A percentile compares a stretch with the other conserved stretches of the same genome.
Conservation (phyloP, 805 yeast genomes). For the Nakazawaea holstii region DNA sequence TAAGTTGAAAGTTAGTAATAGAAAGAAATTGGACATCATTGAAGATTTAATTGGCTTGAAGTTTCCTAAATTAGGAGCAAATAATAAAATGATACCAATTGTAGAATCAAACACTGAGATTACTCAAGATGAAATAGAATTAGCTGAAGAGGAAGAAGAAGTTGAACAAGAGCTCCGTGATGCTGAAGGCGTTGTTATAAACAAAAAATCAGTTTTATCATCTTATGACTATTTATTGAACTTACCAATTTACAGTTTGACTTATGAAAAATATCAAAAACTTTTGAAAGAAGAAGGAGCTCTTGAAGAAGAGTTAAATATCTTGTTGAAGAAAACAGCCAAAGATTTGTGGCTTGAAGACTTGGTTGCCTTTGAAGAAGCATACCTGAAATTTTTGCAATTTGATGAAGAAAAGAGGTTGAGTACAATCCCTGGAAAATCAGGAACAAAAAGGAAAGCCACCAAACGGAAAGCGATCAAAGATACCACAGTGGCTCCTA, state of each 20-base stretch:
- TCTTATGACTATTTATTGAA: constrained; percentile 84
- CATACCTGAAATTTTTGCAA: constrained; percentile 63
- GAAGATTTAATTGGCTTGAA: constrained; percentile 55
- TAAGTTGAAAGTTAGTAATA: constrained; percentile 66
- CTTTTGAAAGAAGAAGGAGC: constrained; percentile 67
- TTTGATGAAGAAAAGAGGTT: constrained; percentile 59
- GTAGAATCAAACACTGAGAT: constrained; percentile 18
- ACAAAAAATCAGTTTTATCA: constrained; percentile 46
- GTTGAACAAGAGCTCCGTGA: constrained; percentile 25
- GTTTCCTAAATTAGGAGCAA: constrained; percentile 73
- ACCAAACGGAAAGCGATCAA: constrained; percentile 26
- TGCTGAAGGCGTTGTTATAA: constrained; percentile 32
- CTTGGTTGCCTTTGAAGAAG: constrained; percentile 62
- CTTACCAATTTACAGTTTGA: constrained; percentile 91
- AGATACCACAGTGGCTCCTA: constrained; percentile 13
- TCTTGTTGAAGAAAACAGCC: constrained; percentile 61
- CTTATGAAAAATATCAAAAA: constrained; percentile 81
- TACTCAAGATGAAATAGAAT: constrained; percentile 33
- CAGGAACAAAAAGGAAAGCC: constrained; percentile 33
- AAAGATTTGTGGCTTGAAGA: constrained; percentile 88
- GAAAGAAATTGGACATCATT: constrained; percentile 60
- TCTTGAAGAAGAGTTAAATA: constrained; percentile 66
- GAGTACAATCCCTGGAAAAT: constrained; percentile 38
- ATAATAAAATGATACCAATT: constrained; percentile 57
- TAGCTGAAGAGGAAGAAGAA: constrained; percentile 37